phyloP scores from a whole-genome alignment of 176 grass and related monocot species.

The Triticum monococcum region DNA sequence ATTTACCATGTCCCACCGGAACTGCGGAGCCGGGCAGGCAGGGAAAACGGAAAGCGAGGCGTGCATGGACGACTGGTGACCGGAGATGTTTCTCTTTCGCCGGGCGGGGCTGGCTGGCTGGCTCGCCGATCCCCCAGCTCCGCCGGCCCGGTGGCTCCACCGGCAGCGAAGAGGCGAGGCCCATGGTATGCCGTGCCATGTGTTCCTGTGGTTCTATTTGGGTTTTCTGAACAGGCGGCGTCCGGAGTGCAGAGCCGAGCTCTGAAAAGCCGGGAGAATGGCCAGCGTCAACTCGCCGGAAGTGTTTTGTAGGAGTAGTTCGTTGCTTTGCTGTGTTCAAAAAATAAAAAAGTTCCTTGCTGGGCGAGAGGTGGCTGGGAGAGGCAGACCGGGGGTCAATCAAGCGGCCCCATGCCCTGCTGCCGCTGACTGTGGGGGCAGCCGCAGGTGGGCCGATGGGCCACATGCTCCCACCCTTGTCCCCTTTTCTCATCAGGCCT shows the following conservation, averaged over 20 bases:
- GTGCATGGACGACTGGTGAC: slow-evolving; percentile 23
- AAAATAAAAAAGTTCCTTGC: not conserved
- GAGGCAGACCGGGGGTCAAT: not conserved
- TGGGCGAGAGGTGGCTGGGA: not conserved
- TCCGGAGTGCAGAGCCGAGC: not conserved
- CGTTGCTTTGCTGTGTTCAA: no score
- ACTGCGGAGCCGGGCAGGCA: not conserved
- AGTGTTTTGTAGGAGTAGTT: not conserved
- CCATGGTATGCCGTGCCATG: not conserved
- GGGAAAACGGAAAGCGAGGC: slow-evolving; percentile 40
- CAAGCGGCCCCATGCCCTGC: slow-evolving; percentile 22
- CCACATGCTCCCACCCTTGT: not conserved
- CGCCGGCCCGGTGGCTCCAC: not conserved
- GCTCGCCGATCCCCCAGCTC: not conserved
- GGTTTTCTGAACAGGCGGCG: not conserved
- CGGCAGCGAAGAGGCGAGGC: not conserved
- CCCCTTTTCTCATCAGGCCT: not conserved
- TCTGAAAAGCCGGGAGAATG: not conserved
- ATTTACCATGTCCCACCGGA: not conserved
- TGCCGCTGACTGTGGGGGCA: slow-evolving; percentile 31
- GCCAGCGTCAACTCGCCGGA: not conserved
- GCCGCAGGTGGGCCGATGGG: slow-evolving; percentile 23
- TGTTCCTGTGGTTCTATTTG: no score
- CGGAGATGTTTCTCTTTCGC: slow-evolving; percentile 12
- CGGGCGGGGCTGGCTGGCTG: not conserved